Evolutionary conservation across 2,329 filamentous ascomycete genomes (phyloP), one percentile per base, ranked within the genome.

Genomic region (Aspergillus latus): DNA sequence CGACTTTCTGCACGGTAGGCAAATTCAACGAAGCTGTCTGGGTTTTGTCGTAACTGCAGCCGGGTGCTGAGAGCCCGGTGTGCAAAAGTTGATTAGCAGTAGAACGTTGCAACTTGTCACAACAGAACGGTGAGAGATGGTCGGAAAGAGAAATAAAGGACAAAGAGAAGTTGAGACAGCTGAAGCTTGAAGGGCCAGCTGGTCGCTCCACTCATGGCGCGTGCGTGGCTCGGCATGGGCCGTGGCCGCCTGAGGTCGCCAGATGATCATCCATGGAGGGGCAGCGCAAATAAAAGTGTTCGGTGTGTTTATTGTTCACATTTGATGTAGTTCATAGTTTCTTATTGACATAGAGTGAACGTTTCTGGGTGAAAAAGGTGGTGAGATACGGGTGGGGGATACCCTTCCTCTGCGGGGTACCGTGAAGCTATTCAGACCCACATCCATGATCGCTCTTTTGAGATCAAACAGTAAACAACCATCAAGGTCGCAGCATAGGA

Each of bases 371-470:
- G 28, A 30, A 45, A 13, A 30, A 11, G 28, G 10, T 40, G 39
- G 39, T 40, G 15, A 40, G 43, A 30, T 30, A 10, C 13, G 15
- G 16, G 2, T 34, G 15, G 6, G 13, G 11, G 37, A 21, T 21
- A 21, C 21, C 21, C 21, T 32, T 39, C 52, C 34, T 32, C 21
- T 56, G 54, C 54, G 54, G 54, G 54, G 54, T 56, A 52, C 15
- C n/a, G 13, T 52, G 43, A 37, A 56, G 47, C 48, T 47, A 52
- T 47, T 44, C 21, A 39, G 34, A 46, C 21, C 50, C 30, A 30
- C 32, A 39, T 34, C 21, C 21, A 21, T 21, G 21, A 21, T 21
- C 21, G 21, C 21, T 21, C 21, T 21, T 21, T 21, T 21, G 21
- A 21, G 21, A 21, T 21, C 21, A 21, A 21, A 21, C 21, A 21